Evolutionary conservation across 2,329 filamentous ascomycete genomes (phyloP), one percentile per base, ranked within the genome.

Genomic region (Orbilia javanica): DNA sequence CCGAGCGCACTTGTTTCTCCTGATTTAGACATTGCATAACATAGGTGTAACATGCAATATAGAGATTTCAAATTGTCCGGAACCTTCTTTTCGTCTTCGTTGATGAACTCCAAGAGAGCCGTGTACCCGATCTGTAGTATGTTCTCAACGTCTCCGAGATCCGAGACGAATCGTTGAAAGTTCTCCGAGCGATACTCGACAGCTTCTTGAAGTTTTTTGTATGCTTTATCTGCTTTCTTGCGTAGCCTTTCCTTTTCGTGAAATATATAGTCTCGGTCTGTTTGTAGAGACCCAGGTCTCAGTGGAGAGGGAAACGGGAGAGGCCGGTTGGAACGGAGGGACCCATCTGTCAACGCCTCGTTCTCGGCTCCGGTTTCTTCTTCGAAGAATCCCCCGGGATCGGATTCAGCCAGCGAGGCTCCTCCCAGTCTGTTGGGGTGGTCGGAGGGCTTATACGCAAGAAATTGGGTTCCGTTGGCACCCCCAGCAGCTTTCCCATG

Each of bases 1-100:
- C 18, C 10, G 4, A 20, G 15, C 3, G 18, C 3, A 8, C 3
- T 15, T 7, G 1, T 31, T n/a, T 31, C 13, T 2, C 25, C 15
- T 10, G 62, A 52, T 27, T 52, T 13, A n/a, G 62, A 66, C 44
- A 66, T 50, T 25, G 62, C 62, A 25, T 66, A 52, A 6, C 42
- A 66, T 27, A 66, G 6, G 15, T 50, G 62, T 11, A 66, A 25
- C 62, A 66, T 66, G n/a, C 42, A 50, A 15, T 52, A 66, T 8
- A 66, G 13, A 15, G 44, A 22, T 15, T 20, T 50, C 7, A 66
- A 18, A 15, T 50, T 15, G 7, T 29, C 8, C 1, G 62, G 62
- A 1, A 39, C 6, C 1, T 20, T 15, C 29, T 52, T 66, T 11
- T 31, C 31, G 11, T 18, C 13, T 6, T 53, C 25, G 20, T 66